phyloP scores from a whole-genome alignment of 345 rosid genomes.

The Corchorus capsularis region DNA sequence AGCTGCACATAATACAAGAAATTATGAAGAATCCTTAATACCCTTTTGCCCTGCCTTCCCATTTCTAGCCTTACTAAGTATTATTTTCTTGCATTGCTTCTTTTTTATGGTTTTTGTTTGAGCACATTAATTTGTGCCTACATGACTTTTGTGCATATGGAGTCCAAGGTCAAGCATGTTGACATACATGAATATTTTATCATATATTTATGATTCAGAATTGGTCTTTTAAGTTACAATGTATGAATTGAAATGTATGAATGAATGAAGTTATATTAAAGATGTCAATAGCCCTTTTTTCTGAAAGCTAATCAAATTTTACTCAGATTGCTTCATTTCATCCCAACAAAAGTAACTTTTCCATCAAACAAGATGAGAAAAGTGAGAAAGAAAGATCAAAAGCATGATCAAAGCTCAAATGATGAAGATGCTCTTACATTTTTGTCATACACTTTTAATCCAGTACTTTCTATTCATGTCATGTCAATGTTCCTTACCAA shows the following conservation, averaged over 20 bases:
- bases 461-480: not conserved
- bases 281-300: not conserved
- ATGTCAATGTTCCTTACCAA: slow-evolving; percentile 1
- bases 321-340: not conserved
- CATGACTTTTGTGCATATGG: not conserved
- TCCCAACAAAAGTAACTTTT: not conserved
- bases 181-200: slow-evolving; percentile 10
- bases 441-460: not conserved
- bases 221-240: not conserved
- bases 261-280: not conserved
- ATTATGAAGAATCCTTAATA: slow-evolving; percentile 18
- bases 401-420: slow-evolving; percentile 1
- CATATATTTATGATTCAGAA: not conserved
- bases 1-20: slow-evolving; percentile 22
- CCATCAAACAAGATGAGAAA: not conserved
- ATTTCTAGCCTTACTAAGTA: not conserved
- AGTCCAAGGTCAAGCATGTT: slow-evolving; percentile 8
- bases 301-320: slow-evolving; percentile 8
- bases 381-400: not conserved
- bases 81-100: not conserved
- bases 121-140: slow-evolving; percentile 7
- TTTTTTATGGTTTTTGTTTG: not conserved
- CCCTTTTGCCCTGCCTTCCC: slow-evolving; percentile 1
- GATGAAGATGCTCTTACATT: not conserved
- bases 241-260: not conserved